A percentile compares a stretch with the other conserved stretches of the same genome.
Evolutionary conservation across 768 basidiomycete species (phyloP).

Genomic region (Rhizopogon salebrosus): DNA sequence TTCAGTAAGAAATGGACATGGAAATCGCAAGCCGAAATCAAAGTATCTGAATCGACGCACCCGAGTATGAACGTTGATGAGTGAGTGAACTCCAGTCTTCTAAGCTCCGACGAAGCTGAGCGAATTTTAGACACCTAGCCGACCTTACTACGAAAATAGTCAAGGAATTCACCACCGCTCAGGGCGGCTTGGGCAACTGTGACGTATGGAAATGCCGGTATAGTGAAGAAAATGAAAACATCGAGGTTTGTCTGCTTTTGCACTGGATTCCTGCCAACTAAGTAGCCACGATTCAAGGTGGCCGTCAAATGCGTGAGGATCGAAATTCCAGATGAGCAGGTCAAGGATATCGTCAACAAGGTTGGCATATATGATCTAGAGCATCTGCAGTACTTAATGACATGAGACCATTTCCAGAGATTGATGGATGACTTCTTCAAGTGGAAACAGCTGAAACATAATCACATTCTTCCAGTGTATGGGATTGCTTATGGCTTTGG

Average conservation of each 20-base stretch:
- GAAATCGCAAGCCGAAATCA: not conserved
- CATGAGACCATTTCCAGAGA: too few relatives aligned
- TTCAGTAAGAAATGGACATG: not conserved
- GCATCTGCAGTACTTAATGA: not conserved
- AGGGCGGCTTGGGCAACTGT: conserved; percentile 19
- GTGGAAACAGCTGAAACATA: conserved; percentile 25
- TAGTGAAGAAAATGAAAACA: conserved; percentile 7
- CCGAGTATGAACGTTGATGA: not conserved
- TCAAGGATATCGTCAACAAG: conserved; percentile 10
- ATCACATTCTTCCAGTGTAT: conserved; percentile 31
- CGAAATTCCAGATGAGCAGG: conserved; percentile 4
- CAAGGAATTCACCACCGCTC: conserved; percentile 16
- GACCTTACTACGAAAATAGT: conserved; percentile 12
- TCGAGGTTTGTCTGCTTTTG: conserved; percentile 14
- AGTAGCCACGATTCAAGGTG: conserved; percentile 9
- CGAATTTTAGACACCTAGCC: not conserved
- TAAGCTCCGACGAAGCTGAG: not conserved
- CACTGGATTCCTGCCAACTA: not conserved
- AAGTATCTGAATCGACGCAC: not conserved
- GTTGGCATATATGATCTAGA: not conserved
- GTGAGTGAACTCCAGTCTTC: not conserved
- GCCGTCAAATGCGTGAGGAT: conserved; percentile 23
- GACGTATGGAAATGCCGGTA: conserved; percentile 20
- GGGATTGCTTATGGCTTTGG: conserved; percentile 27
- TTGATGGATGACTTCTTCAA: not conserved